A percentile compares a stretch with the other conserved stretches of the same genome.
These are phyloP conservation scores for Gossypium herbaceum DNA, from an alignment of 345 rosid species.

Conservation along the genomic window DNA sequence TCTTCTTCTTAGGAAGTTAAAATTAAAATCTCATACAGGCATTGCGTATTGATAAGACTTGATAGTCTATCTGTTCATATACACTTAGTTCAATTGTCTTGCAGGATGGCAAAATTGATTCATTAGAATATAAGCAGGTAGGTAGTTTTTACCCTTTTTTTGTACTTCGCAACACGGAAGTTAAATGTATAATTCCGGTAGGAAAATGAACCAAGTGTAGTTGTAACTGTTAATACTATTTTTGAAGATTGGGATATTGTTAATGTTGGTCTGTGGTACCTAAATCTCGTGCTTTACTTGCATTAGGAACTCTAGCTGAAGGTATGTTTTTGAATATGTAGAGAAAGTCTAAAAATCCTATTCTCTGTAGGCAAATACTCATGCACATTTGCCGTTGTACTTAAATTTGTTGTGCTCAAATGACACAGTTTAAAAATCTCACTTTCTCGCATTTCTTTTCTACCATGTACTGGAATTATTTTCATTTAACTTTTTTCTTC, in stretches of 20 bases:
- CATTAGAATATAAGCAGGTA: slow-evolving; percentile 86
- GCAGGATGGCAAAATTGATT: slow-evolving; percentile 79
- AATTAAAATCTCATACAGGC: neutral
- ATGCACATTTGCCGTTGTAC: neutral
- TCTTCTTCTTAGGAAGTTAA: neutral
- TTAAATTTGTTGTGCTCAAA: neutral
- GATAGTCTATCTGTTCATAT: neutral
- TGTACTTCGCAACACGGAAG: neutral
- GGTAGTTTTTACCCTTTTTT: neutral
- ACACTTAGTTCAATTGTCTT: slow-evolving; percentile 15
- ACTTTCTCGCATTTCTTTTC: no score
- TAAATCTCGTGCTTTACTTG: slow-evolving; percentile 43
- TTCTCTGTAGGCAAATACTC: neutral
- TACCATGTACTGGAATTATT: no score
- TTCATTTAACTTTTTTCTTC: no score
- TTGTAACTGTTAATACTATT: neutral
- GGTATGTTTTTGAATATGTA: slow-evolving; percentile 31
- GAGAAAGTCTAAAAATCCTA: neutral
- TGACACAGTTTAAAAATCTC: neutral
- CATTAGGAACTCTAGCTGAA: slow-evolving; percentile 37
- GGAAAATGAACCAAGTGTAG: neutral
- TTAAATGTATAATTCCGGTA: neutral
- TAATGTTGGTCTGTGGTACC: slow-evolving; percentile 38
- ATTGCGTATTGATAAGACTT: neutral
- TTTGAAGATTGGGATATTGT: slow-evolving; percentile 15